phyloP scores from a whole-genome alignment of 371 early-diverging fungal species.

The Hamiltosporidium tvaerminnensis region DNA sequence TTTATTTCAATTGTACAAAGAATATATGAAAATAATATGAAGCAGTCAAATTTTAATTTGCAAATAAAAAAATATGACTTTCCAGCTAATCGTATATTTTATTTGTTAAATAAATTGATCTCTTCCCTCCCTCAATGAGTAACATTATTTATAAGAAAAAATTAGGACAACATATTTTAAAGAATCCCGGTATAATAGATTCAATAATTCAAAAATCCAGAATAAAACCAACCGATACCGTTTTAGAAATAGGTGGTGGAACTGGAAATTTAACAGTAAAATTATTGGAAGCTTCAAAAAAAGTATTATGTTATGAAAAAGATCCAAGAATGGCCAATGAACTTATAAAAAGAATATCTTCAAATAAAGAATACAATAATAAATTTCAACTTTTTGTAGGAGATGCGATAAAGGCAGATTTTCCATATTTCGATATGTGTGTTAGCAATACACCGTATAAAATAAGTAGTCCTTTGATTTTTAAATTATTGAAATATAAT shows the following conservation, averaged over 20 bases:
- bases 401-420: constrained; percentile 80
- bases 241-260: constrained; percentile 96
- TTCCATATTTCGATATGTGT: constrained; percentile 94
- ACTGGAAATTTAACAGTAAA: constrained; percentile 96
- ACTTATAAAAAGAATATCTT: constrained; percentile 71
- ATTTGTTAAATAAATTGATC: too few relatives aligned
- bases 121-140: too few relatives aligned
- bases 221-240: constrained; percentile 74
- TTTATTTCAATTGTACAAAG: too few relatives aligned
- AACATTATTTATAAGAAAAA: constrained; percentile 61
- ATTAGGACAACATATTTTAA: constrained; percentile 94
- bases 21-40: too few relatives aligned
- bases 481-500: constrained; percentile 80
- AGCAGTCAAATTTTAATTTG: too few relatives aligned
- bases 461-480: constrained; percentile 72
- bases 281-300: constrained; percentile 77
- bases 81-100: too few relatives aligned
- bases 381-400: constrained; percentile 83
- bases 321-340: constrained; percentile 91
- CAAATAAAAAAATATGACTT: too few relatives aligned
- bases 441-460: constrained; percentile 98
- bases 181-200: constrained; percentile 87
- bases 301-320: constrained; percentile 64
- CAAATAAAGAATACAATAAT: constrained; percentile 53
- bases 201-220: constrained; percentile 87